Evolutionary conservation across 768 basidiomycete genomes (phyloP).

Genomic region (Lactarius psammicola): DNA sequence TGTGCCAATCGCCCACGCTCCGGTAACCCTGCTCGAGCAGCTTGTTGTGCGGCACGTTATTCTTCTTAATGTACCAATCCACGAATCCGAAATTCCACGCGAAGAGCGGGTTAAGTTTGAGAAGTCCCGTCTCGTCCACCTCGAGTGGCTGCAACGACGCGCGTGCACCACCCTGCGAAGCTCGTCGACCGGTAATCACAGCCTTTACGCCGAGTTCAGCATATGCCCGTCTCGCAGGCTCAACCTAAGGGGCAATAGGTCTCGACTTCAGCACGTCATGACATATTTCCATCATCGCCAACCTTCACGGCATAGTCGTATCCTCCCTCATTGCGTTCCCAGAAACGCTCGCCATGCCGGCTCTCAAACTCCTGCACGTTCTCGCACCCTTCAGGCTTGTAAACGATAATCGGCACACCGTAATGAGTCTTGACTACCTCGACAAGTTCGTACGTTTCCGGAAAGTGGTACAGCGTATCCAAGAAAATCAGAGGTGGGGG

Average conservation of each 20-base stretch:
- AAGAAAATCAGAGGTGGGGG: conserved; percentile 90
- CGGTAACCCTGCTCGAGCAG: conserved; percentile 90
- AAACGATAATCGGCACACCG: conserved; percentile 68
- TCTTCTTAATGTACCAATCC: conserved; percentile 76
- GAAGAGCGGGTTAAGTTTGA: conserved; percentile 94
- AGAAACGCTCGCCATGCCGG: conserved; percentile 75
- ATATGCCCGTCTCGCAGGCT: conserved; percentile 90
- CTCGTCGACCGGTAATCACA: conserved; percentile 93
- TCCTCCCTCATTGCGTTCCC: conserved; percentile 82
- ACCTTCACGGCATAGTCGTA: conserved; percentile 96
- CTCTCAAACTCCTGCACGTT: conserved; percentile 72
- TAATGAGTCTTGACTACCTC: conserved; percentile 78
- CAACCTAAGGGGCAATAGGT: conserved; percentile 55
- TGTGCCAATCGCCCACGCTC: conserved; percentile 98
- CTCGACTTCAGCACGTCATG: conserved; percentile 3
- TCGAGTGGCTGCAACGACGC: conserved; percentile 81
- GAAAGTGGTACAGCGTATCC: conserved; percentile 96
- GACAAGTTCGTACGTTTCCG: conserved; percentile 87
- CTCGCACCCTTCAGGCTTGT: conserved; percentile 70
- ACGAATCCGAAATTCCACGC: conserved; percentile 84
- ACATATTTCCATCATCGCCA: conserved; percentile 24
- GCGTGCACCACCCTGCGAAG: conserved; percentile 91
- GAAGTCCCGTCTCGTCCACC: conserved; percentile 81
- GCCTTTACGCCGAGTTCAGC: conserved; percentile 71
- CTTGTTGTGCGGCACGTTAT: conserved; percentile 85